Evolutionary conservation across 345 rosid species (phyloP), one percentile per base, ranked within the genome.

Genomic region (Aquilaria malaccensis): DNA sequence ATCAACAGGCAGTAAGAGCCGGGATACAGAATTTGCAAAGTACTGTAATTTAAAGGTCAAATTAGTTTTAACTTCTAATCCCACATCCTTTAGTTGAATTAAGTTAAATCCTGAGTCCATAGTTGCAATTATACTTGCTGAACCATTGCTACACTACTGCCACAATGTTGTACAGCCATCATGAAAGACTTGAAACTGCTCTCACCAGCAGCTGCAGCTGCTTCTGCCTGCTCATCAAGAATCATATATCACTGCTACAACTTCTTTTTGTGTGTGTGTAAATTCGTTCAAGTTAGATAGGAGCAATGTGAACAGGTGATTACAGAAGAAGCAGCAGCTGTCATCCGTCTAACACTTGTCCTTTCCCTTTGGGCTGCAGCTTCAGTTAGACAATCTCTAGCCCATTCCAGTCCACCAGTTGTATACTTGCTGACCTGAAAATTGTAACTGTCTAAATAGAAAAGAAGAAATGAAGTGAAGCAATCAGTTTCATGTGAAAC

Each of bases 131-230:
- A 66, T 74, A 74, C 89, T 77, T 84, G 86, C 80, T 88, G 96
- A 69, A 91, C 91, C 65, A 91, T 82, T 33, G 93, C 97, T 70
- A 91, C 97, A 74, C 96, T 91, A 66, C 93, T 82, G 67, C 91
- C 96, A 68, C 93, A 82, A 65, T 91, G 96, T 57, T 91, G 97
- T 59, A 91, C 91, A 47, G 96, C 86, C 75, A 91, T 93, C 97
- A 91, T 91, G 81, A 91, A 91, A 60, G 96, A 78, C 79, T 84
- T 85, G 77, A 91, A 87, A 77, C 97, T 91, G 82, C 87, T 91
- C 80, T 91, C 97, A 60, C 97, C 97, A 70, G 97, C 97, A 49
- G 93, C 96, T 59, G 96, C 97, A 64, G 91, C 87, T 48, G 97
- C 97, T 81, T 91, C 97, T 64, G 96, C 97, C 97, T 91, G 78